These are phyloP conservation scores for Elsinoe arachidis DNA, from an alignment of 2,329 filamentous ascomycete genomes.

Conservation along the genomic window DNA sequence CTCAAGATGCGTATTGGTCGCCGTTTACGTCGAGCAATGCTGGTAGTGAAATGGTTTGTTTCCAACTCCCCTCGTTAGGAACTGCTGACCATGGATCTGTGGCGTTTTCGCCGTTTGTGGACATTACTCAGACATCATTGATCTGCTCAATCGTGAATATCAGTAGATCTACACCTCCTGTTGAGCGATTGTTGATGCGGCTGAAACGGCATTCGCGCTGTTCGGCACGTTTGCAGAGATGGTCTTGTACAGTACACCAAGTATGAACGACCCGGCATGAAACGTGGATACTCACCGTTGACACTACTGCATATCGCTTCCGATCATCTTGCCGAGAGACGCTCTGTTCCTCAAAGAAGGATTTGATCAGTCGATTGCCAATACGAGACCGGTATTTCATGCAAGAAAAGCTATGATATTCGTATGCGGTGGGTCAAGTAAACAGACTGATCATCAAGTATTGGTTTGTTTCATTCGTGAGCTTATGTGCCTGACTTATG, in stretches of 20 bases:
- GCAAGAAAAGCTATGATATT: background rate
- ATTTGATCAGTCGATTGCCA: background rate
- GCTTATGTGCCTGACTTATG: background rate
- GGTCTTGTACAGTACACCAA: background rate
- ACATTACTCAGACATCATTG: conserved; percentile 1
- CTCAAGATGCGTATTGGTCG: background rate
- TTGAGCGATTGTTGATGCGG: background rate
- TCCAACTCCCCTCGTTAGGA: background rate
- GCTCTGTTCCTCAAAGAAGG: background rate
- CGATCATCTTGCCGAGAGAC: background rate
- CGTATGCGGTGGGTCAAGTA: background rate
- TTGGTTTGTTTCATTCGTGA: conserved; percentile 10
- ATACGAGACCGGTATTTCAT: background rate
- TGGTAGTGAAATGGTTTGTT: background rate
- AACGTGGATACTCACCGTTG: conserved; percentile 6
- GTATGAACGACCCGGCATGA: background rate
- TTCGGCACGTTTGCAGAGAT: background rate
- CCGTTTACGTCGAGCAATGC: background rate
- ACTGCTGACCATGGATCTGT: background rate
- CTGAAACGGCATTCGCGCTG: background rate
- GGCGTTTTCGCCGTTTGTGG: background rate
- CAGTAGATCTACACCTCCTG: background rate
- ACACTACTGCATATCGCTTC: conserved; percentile 6
- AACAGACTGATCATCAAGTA: background rate
- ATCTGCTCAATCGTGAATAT: conserved; percentile 8